Percentiles rank a stretch among this genome's conserved stretches.
phyloP scores from a whole-genome alignment of 495 filamentous ascomycete genomes.

The Talaromyces adpressus region DNA sequence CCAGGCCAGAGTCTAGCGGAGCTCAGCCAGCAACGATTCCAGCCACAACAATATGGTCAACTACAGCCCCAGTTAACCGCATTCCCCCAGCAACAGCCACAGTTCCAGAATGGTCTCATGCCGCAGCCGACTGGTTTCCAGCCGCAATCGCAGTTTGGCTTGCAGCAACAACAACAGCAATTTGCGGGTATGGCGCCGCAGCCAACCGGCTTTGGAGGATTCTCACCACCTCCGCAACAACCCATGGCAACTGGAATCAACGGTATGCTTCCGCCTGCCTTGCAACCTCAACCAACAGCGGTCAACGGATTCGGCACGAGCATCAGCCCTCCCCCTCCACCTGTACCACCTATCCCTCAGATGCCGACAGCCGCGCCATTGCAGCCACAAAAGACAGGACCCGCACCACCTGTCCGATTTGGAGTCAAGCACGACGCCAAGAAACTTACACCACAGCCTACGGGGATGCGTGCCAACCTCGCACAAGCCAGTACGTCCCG shows the following conservation, averaged over 20 bases:
- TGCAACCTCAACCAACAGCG: slow-evolving; percentile 47
- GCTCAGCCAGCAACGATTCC: slow-evolving; percentile 58
- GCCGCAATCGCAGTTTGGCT: slow-evolving; percentile 40
- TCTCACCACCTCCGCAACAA: slow-evolving; percentile 24
- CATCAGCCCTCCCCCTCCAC: slow-evolving; percentile 25
- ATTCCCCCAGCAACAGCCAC: slow-evolving; percentile 46
- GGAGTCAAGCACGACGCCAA: slow-evolving; percentile 65
- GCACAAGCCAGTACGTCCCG: slow-evolving; percentile 85
- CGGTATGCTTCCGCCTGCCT: slow-evolving; percentile 29
- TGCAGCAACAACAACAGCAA: slow-evolving; percentile 47
- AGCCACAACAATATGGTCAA: slow-evolving; percentile 39
- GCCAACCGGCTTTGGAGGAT: slow-evolving; percentile 55
- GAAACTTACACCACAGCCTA: slow-evolving; percentile 81
- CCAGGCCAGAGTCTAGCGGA: slow-evolving; percentile 73
- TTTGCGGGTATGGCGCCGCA: slow-evolving; percentile 59
- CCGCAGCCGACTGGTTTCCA: slow-evolving; percentile 49
- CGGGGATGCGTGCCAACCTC: slow-evolving; percentile 83
- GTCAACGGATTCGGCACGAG: slow-evolving; percentile 49
- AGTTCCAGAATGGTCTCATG: slow-evolving; percentile 38
- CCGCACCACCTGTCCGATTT: slow-evolving; percentile 84
- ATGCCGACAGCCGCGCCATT: slow-evolving; percentile 52
- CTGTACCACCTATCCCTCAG: slow-evolving; percentile 38
- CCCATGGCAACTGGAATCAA: slow-evolving; percentile 32
- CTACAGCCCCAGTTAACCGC: slow-evolving; percentile 49
- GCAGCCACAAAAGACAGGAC: slow-evolving; percentile 84